Conservation (phyloP, 305 asterid genomes). For the Fraxinus nigra region DNA sequence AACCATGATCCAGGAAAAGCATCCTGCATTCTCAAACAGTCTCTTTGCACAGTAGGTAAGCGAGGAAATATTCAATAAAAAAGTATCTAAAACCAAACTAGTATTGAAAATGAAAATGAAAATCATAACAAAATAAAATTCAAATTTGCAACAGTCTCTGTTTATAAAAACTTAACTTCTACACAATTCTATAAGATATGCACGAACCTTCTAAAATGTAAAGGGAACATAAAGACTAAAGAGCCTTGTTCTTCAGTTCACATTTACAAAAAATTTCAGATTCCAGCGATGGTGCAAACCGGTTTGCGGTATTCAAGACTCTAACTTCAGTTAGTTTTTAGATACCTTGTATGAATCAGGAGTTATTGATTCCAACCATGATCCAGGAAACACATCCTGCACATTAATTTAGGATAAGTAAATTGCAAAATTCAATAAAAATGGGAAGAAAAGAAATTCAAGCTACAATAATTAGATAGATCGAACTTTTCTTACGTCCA, state of each 20-base stretch:
- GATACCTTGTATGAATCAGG: neutral
- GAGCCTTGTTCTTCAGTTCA: conserved; percentile 26
- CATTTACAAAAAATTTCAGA: conserved; percentile 34
- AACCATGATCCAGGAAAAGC: conserved; percentile 17
- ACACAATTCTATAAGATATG: conserved; percentile 13
- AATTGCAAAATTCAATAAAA: neutral
- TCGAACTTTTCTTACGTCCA: neutral
- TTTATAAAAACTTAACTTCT: conserved; percentile 20
- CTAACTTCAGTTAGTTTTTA: neutral
- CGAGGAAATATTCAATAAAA: neutral
- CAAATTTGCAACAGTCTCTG: neutral
- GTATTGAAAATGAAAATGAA: conserved; percentile 8
- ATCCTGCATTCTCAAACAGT: neutral
- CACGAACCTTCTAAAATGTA: conserved; percentile 7
- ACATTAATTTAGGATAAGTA: neutral
- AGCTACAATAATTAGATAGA: neutral
- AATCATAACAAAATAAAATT: conserved; percentile 11
- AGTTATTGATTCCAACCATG: conserved; percentile 10
- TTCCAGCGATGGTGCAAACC: neutral
- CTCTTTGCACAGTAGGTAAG: neutral
- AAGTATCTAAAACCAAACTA: neutral
- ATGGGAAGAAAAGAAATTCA: neutral
- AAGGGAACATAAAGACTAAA: conserved; percentile 6
- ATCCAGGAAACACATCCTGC: conserved; percentile 15
- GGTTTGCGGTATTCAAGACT: neutral